Conservation (phyloP, 2,329 filamentous ascomycete species). For the Fusarium sacchari region DNA sequence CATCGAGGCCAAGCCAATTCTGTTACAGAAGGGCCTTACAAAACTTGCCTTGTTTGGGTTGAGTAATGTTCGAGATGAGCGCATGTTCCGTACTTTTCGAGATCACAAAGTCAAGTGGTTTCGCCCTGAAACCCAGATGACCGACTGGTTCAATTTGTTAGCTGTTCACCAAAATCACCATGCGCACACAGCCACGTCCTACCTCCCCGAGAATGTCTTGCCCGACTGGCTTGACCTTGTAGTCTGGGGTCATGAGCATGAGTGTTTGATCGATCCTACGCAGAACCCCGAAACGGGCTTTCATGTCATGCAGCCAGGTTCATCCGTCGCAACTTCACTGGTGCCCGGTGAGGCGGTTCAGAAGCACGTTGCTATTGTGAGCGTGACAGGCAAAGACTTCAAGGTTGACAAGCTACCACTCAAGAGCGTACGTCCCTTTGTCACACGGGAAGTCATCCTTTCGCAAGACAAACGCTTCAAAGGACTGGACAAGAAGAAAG, state of each 20-base stretch:
- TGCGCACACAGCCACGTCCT: constrained; percentile 90
- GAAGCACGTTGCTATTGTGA: constrained; percentile 90
- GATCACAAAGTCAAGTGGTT: constrained; percentile 96
- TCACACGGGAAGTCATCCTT: constrained; percentile 84
- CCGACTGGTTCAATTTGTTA: constrained; percentile 96
- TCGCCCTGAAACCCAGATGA: constrained; percentile 78
- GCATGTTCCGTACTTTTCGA: constrained; percentile 91
- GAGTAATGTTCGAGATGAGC: constrained; percentile 95
- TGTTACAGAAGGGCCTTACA: constrained; percentile 92
- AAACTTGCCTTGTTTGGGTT: constrained; percentile 94
- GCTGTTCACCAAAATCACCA: constrained; percentile 97
- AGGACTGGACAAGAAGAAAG: constrained; percentile 79
- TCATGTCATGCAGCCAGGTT: constrained; percentile 96
- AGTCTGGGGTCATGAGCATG: constrained; percentile 97
- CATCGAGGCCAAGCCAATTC: constrained; percentile 88
- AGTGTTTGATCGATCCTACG: constrained; percentile 87
- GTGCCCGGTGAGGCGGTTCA: constrained; percentile 88
- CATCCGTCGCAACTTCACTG: constrained; percentile 92
- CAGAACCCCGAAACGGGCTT: constrained; percentile 90
- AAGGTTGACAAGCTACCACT: constrained; percentile 82
- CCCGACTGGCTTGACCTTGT: constrained; percentile 92
- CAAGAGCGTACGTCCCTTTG: constrained; percentile 90
- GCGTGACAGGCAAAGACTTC: constrained; percentile 84
- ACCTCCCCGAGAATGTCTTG: constrained; percentile 91
- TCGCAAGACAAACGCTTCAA: constrained; percentile 80